Percentiles rank a stretch among this genome's conserved stretches.
Evolutionary conservation across 805 yeast species (phyloP).

Genomic region (Vanderwaltozyma tropicalis): DNA sequence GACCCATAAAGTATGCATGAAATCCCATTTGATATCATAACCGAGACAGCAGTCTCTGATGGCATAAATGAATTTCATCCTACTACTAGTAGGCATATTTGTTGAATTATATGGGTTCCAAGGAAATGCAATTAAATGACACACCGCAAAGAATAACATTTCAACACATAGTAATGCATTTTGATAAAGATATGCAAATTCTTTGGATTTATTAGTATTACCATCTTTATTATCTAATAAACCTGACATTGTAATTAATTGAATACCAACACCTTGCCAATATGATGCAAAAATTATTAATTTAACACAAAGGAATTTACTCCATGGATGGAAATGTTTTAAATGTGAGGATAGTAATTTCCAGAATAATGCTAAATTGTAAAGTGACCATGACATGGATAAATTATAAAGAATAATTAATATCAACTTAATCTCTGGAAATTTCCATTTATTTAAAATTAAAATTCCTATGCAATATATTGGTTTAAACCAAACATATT

Average conservation of each 20-base stretch:
- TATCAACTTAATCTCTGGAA: slow-evolving; percentile 38
- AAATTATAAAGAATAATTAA: slow-evolving; percentile 58
- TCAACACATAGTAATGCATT: slow-evolving; percentile 76
- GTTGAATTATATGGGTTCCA: slow-evolving; percentile 58
- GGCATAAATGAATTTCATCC: slow-evolving; percentile 54
- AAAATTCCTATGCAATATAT: slow-evolving; percentile 49
- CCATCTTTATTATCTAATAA: slow-evolving; percentile 22
- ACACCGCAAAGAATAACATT: slow-evolving; percentile 71
- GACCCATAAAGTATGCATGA: slow-evolving; percentile 50
- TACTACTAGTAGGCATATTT: slow-evolving; percentile 55
- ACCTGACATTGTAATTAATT: slow-evolving; percentile 41
- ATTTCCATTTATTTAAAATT: slow-evolving; percentile 36
- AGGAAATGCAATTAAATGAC: slow-evolving; percentile 84
- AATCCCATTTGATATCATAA: slow-evolving; percentile 73
- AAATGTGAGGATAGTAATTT: slow-evolving; percentile 72
- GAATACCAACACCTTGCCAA: slow-evolving; percentile 78
- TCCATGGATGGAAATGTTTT: slow-evolving; percentile 74
- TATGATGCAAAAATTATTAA: slow-evolving; percentile 93
- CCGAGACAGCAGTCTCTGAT: slow-evolving; percentile 65
- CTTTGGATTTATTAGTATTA: slow-evolving; percentile 25
- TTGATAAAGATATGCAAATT: slow-evolving; percentile 51
- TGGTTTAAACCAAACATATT: slow-evolving; percentile 93
- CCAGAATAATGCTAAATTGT: slow-evolving; percentile 87
- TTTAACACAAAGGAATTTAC: slow-evolving; percentile 87
- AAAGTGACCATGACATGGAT: slow-evolving; percentile 73